These are phyloP conservation scores for Acmispon strigosus DNA, from an alignment of 306 rosid genomes.

Conservation along the genomic window DNA sequence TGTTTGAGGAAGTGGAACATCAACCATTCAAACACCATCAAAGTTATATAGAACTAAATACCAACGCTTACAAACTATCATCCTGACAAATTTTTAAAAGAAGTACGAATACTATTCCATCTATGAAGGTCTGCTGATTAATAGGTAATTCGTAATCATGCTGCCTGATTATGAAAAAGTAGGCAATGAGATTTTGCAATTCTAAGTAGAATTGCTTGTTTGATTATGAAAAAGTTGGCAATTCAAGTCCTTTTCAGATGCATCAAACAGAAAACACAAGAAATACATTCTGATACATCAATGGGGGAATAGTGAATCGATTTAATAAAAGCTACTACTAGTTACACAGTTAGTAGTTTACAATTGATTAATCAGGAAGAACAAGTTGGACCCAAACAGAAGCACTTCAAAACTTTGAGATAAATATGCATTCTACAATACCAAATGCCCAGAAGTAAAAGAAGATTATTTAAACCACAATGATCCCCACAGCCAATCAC, in stretches of 20 bases:
- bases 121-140: not conserved
- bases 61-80: constrained; percentile 11
- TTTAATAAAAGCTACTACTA: not conserved
- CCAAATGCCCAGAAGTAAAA: not conserved
- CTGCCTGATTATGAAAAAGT: not conserved
- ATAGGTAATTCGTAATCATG: not conserved
- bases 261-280: constrained; percentile 1
- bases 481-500: not conserved
- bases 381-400: not conserved
- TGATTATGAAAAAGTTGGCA: not conserved
- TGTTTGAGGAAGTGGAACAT: not conserved
- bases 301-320: not conserved
- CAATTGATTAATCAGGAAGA: not conserved
- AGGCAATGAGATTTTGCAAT: not conserved
- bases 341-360: not conserved
- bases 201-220: not conserved
- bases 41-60: not conserved
- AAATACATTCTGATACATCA: not conserved
- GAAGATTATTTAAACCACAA: not conserved
- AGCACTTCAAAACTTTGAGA: not conserved
- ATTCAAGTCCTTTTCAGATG: constrained; percentile 11
- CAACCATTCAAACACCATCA: constrained; percentile 6
- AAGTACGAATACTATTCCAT: no score
- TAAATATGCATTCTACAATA: not conserved
- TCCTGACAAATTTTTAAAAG: not conserved